These are phyloP conservation scores for Glycine latifolia DNA, from an alignment of 306 rosid genomes.

Conservation along the genomic window DNA sequence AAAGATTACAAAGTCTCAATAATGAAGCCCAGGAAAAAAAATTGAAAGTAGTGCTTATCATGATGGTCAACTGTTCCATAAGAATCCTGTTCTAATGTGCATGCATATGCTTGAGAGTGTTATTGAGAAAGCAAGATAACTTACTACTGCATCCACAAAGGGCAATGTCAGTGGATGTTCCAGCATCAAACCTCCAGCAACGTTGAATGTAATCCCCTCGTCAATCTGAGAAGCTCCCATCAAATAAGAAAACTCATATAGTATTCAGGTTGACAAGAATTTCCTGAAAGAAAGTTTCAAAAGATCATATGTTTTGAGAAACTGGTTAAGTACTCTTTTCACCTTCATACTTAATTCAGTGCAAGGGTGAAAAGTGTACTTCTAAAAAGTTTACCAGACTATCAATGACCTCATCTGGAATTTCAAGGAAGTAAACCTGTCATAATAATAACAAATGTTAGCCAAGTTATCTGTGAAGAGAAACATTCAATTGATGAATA, in stretches of 20 bases:
- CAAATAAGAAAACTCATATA: slow-evolving; percentile 59
- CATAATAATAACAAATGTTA: slow-evolving; percentile 43
- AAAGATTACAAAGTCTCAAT: background rate
- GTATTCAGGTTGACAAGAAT: slow-evolving; percentile 49
- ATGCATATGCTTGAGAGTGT: slow-evolving; percentile 22
- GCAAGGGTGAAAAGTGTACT: slow-evolving; percentile 65
- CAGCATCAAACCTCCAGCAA: slow-evolving; percentile 92
- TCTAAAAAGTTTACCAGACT: slow-evolving; percentile 63
- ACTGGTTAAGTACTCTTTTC: slow-evolving; percentile 59
- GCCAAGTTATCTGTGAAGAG: slow-evolving; percentile 23
- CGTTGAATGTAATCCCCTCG: slow-evolving; percentile 76
- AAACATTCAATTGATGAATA: slow-evolving; percentile 22
- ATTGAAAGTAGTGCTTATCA: background rate
- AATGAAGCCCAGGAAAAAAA: slow-evolving; percentile 16
- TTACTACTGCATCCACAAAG: slow-evolving; percentile 90
- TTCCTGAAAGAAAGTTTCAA: slow-evolving; percentile 39
- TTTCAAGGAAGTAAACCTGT: slow-evolving; percentile 88
- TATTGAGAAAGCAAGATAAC: slow-evolving; percentile 40
- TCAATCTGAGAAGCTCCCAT: slow-evolving; percentile 75
- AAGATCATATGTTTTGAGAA: slow-evolving; percentile 53
- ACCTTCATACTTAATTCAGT: slow-evolving; percentile 56
- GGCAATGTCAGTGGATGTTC: slow-evolving; percentile 91
- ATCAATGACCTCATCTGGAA: slow-evolving; percentile 84
- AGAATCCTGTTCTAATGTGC: slow-evolving; percentile 19
- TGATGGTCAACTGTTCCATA: background rate